These are phyloP conservation scores for Plasmodium inui DNA, from an alignment of 169 alveolate genomes.

Conservation along the genomic window DNA sequence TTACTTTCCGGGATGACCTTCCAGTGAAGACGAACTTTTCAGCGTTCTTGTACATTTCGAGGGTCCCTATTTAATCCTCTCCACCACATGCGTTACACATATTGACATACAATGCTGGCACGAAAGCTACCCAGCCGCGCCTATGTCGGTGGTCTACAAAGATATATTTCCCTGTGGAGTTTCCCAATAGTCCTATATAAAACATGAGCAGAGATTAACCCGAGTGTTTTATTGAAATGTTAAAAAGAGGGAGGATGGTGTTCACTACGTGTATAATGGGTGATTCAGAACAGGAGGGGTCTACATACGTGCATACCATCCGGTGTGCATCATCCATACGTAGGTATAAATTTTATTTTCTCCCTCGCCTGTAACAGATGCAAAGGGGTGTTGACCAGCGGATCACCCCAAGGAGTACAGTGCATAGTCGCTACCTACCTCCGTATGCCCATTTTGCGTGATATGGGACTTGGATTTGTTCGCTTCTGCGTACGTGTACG, in stretches of 20 bases:
- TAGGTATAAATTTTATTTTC: neutral
- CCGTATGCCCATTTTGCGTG: neutral
- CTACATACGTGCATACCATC: neutral
- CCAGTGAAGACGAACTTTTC: neutral
- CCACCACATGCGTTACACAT: neutral
- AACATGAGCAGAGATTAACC: neutral
- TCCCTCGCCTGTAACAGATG: neutral
- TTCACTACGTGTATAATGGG: neutral
- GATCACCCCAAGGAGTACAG: neutral
- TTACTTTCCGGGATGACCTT: neutral
- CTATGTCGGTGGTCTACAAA: neutral
- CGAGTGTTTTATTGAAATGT: neutral
- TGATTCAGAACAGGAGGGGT: neutral
- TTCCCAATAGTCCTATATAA: neutral
- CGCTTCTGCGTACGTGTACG: neutral
- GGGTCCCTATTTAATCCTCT: neutral
- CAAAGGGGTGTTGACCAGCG: neutral
- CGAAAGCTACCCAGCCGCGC: neutral
- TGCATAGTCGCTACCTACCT: neutral
- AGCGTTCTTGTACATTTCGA: neutral
- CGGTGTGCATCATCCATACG: neutral
- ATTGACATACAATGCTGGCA: neutral
- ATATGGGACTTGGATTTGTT: neutral
- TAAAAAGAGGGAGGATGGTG: neutral
- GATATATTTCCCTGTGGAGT: neutral